Conservation (phyloP, 2,329 filamentous ascomycete genomes). For the Pseudogymnoascus sp. region DNA sequence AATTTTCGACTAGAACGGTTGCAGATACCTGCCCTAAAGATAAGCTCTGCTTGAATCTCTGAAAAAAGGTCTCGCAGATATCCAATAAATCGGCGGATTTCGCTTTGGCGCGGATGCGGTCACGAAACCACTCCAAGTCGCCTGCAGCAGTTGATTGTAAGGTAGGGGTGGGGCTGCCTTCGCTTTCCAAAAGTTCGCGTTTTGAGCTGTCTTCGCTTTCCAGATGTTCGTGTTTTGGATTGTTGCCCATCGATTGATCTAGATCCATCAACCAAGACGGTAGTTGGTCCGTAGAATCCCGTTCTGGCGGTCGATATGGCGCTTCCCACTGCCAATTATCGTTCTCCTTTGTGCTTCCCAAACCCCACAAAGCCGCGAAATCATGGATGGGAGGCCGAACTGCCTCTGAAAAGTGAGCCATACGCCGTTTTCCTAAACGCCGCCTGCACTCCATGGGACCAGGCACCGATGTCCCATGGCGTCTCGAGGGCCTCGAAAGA, state of each 20-base stretch:
- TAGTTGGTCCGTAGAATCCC: constrained; percentile 8
- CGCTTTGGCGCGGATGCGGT: not conserved
- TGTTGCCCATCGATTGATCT: not conserved
- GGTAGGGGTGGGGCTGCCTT: not conserved
- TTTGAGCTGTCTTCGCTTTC: not conserved
- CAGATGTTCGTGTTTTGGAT: not conserved
- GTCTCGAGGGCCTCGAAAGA: constrained; percentile 24
- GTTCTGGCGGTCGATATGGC: constrained; percentile 16
- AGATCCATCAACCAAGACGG: constrained; percentile 19
- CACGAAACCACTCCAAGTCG: constrained; percentile 4
- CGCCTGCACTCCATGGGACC: constrained; percentile 29
- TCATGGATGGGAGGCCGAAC: constrained; percentile 14
- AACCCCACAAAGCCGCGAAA: constrained; percentile 17
- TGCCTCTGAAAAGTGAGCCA: constrained; percentile 24
- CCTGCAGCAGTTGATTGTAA: not conserved
- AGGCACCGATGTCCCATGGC: constrained; percentile 29
- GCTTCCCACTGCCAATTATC: constrained; percentile 27
- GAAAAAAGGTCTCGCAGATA: constrained; percentile 18
- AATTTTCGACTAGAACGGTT: constrained; percentile 11
- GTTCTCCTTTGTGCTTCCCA: constrained; percentile 20
- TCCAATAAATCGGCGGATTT: not conserved
- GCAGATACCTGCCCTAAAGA: constrained; percentile 18
- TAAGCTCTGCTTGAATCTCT: constrained; percentile 20
- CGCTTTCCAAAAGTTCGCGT: not conserved
- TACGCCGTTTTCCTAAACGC: constrained; percentile 27